phyloP scores from a whole-genome alignment of 2,329 filamentous ascomycete genomes.

The Geosmithia putterillii region DNA sequence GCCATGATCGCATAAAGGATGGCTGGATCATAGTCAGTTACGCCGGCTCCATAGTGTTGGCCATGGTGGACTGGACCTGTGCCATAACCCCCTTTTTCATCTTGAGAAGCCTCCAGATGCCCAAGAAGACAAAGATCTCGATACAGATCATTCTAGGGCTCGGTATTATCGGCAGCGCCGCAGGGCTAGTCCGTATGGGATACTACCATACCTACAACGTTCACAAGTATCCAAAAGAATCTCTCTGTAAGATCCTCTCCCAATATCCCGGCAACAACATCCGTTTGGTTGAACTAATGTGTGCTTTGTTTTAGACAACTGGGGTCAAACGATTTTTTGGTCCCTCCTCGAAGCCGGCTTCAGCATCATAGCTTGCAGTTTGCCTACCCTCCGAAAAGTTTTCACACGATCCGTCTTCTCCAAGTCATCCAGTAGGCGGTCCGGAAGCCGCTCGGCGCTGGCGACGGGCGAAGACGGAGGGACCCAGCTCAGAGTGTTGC shows the following conservation, averaged over 20 bases:
- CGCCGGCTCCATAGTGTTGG: slow-evolving; percentile 9
- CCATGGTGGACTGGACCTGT: slow-evolving; percentile 13
- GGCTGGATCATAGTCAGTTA: slow-evolving; percentile 7
- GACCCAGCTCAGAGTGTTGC: slow-evolving; percentile 1
- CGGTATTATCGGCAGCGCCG: slow-evolving; percentile 5
- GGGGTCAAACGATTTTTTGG: slow-evolving; percentile 5
- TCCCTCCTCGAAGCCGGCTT: slow-evolving; percentile 6
- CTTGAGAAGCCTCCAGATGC: slow-evolving; percentile 12
- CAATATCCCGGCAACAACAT: background rate
- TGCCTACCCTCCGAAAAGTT: slow-evolving; percentile 7
- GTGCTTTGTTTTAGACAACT: slow-evolving; percentile 2
- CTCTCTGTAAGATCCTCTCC: slow-evolving; percentile 2
- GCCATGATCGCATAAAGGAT: slow-evolving; percentile 3
- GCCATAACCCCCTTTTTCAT: slow-evolving; percentile 16
- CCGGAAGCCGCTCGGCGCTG: slow-evolving; percentile 1
- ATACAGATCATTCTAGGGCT: slow-evolving; percentile 3
- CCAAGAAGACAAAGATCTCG: slow-evolving; percentile 8
- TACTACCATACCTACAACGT: slow-evolving; percentile 5
- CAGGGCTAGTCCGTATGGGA: slow-evolving; percentile 3
- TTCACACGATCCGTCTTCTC: slow-evolving; percentile 4
- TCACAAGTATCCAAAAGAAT: slow-evolving; percentile 3
- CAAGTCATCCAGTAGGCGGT: slow-evolving; percentile 1
- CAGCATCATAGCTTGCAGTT: slow-evolving; percentile 7
- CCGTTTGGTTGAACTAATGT: background rate
- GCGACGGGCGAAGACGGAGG: background rate